Conservation (phyloP, 2,329 filamentous ascomycete genomes). For the Pestalotiopsis sp. region DNA sequence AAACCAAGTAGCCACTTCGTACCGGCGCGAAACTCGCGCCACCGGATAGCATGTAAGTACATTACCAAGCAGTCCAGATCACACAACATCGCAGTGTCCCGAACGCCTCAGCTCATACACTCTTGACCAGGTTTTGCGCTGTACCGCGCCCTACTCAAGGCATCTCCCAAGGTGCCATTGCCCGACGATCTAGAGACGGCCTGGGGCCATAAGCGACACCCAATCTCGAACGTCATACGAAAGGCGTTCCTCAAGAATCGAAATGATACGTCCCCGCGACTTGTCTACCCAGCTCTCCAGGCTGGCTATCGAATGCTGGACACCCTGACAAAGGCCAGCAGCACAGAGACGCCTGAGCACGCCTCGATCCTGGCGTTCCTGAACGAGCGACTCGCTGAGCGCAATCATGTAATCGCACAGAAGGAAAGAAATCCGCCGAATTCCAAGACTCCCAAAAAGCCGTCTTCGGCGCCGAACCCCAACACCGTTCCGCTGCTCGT, state of each 20-base stretch:
- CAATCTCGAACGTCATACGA: slow-evolving; percentile 60
- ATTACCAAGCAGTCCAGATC: not conserved
- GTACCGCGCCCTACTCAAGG: slow-evolving; percentile 69
- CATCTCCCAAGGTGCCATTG: slow-evolving; percentile 56
- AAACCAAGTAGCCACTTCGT: slow-evolving; percentile 36
- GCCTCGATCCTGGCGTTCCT: slow-evolving; percentile 44
- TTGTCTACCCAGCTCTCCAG: slow-evolving; percentile 64
- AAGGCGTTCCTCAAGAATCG: slow-evolving; percentile 65
- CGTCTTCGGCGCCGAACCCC: slow-evolving; percentile 20
- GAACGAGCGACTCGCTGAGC: slow-evolving; percentile 36
- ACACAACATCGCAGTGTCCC: not conserved
- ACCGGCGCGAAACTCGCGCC: slow-evolving; percentile 53
- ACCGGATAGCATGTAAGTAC: slow-evolving; percentile 52
- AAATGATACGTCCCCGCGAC: slow-evolving; percentile 57
- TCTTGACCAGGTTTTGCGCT: slow-evolving; percentile 63
- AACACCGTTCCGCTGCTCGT: slow-evolving; percentile 34
- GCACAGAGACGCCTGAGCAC: slow-evolving; percentile 35
- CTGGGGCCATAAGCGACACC: slow-evolving; percentile 36
- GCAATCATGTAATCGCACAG: slow-evolving; percentile 25
- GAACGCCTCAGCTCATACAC: not conserved
- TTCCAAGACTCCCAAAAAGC: slow-evolving; percentile 19
- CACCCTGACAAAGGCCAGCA: slow-evolving; percentile 21
- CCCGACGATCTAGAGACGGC: slow-evolving; percentile 45
- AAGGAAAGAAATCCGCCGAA: slow-evolving; percentile 19
- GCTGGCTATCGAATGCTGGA: slow-evolving; percentile 59